These are phyloP conservation scores for Amoebophrya sp. DNA, from an alignment of 169 alveolate genomes.

Conservation along the genomic window DNA sequence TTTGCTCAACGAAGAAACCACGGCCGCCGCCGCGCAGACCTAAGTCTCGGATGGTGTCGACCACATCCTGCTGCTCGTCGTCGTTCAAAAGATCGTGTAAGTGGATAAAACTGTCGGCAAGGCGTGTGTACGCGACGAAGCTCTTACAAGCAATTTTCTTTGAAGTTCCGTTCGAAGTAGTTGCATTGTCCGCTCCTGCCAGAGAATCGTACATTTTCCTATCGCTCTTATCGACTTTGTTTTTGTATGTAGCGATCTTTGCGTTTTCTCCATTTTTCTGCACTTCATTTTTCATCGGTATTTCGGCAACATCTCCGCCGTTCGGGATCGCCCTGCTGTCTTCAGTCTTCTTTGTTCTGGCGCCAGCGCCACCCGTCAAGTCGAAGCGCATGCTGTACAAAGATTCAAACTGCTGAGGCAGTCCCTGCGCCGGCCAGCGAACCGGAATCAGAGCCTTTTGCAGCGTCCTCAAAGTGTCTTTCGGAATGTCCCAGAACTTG, in stretches of 20 bases:
- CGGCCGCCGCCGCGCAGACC: neutral
- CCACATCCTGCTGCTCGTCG: neutral
- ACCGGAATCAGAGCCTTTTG: neutral
- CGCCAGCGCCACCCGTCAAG: neutral
- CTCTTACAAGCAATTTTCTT: neutral
- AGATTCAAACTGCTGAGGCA: neutral
- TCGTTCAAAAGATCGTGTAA: neutral
- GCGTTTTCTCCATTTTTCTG: neutral
- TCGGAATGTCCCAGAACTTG: constrained; percentile 26
- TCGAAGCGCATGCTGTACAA: neutral
- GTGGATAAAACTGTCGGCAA: neutral
- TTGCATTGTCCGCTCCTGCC: neutral
- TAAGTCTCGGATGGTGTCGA: neutral
- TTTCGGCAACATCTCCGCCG: neutral
- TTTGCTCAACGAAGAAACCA: neutral
- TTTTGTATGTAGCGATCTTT: neutral
- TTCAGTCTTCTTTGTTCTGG: too few species aligned
- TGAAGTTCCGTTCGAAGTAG: neutral
- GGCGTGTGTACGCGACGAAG: neutral
- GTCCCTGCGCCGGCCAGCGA: constrained; percentile 10
- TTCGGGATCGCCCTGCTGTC: neutral
- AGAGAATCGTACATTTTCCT: neutral
- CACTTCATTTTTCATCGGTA: too few species aligned
- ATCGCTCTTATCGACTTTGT: neutral
- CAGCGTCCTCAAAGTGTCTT: neutral